Percentiles rank a stretch among this genome's conserved stretches.
Evolutionary conservation across 75 land plant genomes (phyloP).

Genomic region (Cryptomeria japonica): DNA sequence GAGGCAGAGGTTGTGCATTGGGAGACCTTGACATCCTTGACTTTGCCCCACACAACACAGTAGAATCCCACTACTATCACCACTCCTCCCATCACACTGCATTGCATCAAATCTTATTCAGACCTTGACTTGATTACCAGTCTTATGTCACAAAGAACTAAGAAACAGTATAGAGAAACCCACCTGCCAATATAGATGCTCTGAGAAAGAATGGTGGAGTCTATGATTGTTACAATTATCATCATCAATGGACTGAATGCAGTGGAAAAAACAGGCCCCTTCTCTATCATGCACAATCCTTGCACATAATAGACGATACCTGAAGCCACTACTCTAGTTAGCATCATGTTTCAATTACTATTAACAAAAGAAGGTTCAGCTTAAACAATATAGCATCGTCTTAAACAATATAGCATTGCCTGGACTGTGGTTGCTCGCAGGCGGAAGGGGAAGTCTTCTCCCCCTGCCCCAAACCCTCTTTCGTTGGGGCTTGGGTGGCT

Average conservation of each 20-base stretch:
- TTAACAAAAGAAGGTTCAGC: neutral
- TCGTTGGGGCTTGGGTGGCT: no score
- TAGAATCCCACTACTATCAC: neutral
- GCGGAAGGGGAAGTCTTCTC: no score
- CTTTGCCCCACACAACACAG: slow-evolving; percentile 7
- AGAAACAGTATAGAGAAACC: neutral
- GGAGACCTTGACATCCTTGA: slow-evolving; percentile 2
- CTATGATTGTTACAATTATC: slow-evolving; percentile 69
- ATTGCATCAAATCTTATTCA: neutral
- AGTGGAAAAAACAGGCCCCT: slow-evolving; percentile 71
- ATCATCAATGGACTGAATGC: slow-evolving; percentile 75
- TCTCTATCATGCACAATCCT: slow-evolving; percentile 52
- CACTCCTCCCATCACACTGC: slow-evolving; percentile 6
- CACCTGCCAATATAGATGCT: slow-evolving; percentile 68
- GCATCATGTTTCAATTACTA: neutral
- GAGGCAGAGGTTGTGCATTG: neutral
- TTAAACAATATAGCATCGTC: no score
- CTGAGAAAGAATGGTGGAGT: slow-evolving; percentile 54
- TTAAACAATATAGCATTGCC: no score
- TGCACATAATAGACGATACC: slow-evolving; percentile 66
- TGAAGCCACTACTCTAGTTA: slow-evolving; percentile 55
- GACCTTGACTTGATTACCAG: neutral
- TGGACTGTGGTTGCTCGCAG: no score
- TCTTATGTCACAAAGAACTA: neutral
- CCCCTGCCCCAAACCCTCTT: no score